phyloP scores from a whole-genome alignment of 2,329 filamentous ascomycete genomes.

The Alternaria novae-zelandiae region DNA sequence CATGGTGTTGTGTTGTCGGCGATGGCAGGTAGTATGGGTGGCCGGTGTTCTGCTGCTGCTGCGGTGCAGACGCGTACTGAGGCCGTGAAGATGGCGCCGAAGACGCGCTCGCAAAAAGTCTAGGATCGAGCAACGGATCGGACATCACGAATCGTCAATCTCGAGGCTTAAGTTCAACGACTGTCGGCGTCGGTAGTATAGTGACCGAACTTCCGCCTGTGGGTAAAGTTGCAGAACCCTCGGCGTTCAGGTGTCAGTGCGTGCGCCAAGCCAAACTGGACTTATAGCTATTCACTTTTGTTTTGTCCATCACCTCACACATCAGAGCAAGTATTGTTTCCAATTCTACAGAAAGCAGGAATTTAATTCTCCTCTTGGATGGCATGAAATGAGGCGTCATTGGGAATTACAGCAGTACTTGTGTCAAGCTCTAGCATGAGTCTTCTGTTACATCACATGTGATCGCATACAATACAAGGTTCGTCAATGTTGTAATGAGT shows the following conservation, averaged over 20 bases:
- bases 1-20: conserved; percentile 26
- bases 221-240: conserved; percentile 1
- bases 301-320: background rate
- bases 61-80: conserved; percentile 30
- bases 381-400: background rate
- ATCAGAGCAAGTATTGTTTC: background rate
- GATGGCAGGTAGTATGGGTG: conserved; percentile 45
- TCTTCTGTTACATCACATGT: background rate
- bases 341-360: background rate
- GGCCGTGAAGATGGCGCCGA: conserved; percentile 34
- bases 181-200: conserved; percentile 30
- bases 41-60: conserved; percentile 26
- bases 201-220: conserved; percentile 13
- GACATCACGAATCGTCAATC: conserved; percentile 21
- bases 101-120: conserved; percentile 31
- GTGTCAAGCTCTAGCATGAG: background rate
- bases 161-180: conserved; percentile 3
- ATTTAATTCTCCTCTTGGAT: background rate
- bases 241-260: background rate
- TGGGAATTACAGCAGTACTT: background rate
- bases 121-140: conserved; percentile 40
- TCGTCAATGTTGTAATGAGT: background rate
- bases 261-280: background rate
- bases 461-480: background rate
- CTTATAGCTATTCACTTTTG: background rate